phyloP scores from a whole-genome alignment of 139 green algal species.

The Tetraselmis striata region DNA sequence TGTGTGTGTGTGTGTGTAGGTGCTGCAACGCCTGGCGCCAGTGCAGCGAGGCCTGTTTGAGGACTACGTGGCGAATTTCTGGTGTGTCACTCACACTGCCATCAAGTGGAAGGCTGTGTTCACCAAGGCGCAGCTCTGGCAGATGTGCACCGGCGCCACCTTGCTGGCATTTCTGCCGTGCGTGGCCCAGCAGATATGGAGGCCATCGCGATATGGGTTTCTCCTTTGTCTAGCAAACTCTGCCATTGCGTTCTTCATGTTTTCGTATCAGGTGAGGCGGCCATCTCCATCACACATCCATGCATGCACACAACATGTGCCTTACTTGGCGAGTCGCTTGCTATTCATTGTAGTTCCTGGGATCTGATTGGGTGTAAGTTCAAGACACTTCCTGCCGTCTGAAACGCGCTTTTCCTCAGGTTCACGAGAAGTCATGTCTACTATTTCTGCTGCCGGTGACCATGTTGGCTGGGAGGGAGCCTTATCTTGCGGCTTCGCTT shows the following conservation, averaged over 20 bases:
- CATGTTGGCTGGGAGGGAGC: conserved; percentile 50
- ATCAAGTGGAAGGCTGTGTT: conserved; percentile 83
- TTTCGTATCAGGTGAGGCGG: conserved; percentile 82
- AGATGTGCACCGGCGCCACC: conserved; percentile 49
- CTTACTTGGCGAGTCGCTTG: neutral
- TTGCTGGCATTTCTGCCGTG: conserved; percentile 48
- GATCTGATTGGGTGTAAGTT: too few species aligned
- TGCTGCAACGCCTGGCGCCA: conserved; percentile 74
- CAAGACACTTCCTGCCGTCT: too few species aligned
- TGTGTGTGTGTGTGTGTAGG: conserved; percentile 18
- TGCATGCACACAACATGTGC: neutral
- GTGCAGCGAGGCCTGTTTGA: conserved; percentile 86
- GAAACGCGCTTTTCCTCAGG: conserved; percentile 58
- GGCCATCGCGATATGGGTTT: conserved; percentile 54
- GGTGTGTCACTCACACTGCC: conserved; percentile 71
- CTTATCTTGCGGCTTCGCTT: conserved; percentile 45
- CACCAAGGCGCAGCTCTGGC: conserved; percentile 28
- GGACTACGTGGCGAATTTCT: conserved; percentile 98
- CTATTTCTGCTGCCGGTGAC: conserved; percentile 80
- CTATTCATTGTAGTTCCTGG: too few species aligned
- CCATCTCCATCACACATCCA: neutral
- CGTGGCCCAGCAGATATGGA: conserved; percentile 59
- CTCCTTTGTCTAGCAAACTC: conserved; percentile 75
- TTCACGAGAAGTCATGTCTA: conserved; percentile 97
- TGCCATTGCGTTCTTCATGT: conserved; percentile 89